Conservation (phyloP, 2,329 filamentous ascomycete genomes). For the Xylaria sp. region DNA sequence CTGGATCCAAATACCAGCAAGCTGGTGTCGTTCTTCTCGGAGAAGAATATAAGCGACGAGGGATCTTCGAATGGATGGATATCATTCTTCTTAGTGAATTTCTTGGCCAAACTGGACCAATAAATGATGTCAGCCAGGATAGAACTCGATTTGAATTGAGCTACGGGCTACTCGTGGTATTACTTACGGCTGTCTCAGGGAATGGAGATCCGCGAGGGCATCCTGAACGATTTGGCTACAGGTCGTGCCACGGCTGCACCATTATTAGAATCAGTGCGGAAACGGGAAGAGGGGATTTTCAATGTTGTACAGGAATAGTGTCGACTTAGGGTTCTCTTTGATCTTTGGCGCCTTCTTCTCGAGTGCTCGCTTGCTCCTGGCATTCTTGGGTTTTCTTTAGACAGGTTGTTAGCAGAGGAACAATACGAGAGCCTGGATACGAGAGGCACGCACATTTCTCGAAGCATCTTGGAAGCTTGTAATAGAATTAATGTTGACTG, state of each 20-base stretch:
- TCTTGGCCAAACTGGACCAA: slow-evolving; percentile 70
- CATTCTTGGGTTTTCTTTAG: slow-evolving; percentile 71
- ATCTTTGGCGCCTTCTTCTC: slow-evolving; percentile 92
- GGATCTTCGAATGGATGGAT: slow-evolving; percentile 95
- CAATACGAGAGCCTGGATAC: not conserved
- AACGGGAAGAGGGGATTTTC: too few species aligned
- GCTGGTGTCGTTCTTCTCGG: slow-evolving; percentile 93
- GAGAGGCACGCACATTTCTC: slow-evolving; percentile 44
- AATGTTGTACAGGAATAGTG: slow-evolving; percentile 76
- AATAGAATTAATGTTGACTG: not conserved
- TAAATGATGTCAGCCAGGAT: slow-evolving; percentile 2
- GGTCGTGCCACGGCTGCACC: slow-evolving; percentile 73
- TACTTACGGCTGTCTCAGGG: slow-evolving; percentile 76
- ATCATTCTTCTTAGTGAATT: slow-evolving; percentile 96
- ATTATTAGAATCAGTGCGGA: slow-evolving; percentile 26
- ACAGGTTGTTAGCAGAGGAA: slow-evolving; percentile 30
- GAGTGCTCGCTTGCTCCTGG: slow-evolving; percentile 93
- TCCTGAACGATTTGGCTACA: slow-evolving; percentile 86
- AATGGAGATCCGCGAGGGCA: slow-evolving; percentile 84
- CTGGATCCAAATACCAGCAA: slow-evolving; percentile 85
- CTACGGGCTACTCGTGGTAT: slow-evolving; percentile 58
- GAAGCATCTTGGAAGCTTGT: slow-evolving; percentile 39
- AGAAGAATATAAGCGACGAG: slow-evolving; percentile 91
- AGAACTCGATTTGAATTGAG: not conserved
- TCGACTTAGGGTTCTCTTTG: slow-evolving; percentile 88